Evolutionary conservation across 2,329 filamentous ascomycete species (phyloP).

Genomic region (Clonostachys chloroleuca): DNA sequence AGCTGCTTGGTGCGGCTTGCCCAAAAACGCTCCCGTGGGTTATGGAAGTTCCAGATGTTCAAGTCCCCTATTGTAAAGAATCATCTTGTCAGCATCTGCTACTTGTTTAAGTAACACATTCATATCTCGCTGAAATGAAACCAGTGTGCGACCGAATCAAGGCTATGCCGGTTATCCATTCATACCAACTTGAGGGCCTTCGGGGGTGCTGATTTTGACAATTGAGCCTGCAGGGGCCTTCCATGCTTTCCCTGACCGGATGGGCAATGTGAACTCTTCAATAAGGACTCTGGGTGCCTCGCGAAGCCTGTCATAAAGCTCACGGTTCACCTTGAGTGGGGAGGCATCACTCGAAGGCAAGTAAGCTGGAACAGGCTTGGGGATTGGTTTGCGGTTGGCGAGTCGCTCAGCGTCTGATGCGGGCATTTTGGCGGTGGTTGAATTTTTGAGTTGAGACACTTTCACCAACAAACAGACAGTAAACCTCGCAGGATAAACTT

Average conservation of each 20-base stretch:
- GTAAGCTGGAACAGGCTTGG: constrained; percentile 44
- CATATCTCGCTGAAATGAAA: too few species aligned
- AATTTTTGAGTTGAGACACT: too few species aligned
- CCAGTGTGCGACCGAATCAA: too few species aligned
- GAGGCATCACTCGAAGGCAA: constrained; percentile 32
- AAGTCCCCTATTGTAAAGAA: constrained; percentile 26
- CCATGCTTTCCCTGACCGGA: constrained; percentile 45
- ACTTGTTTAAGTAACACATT: too few species aligned
- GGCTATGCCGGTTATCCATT: too few species aligned
- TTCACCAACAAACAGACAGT: too few species aligned
- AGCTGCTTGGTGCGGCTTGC: constrained; percentile 53
- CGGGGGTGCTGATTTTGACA: neutral
- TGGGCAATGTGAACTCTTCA: constrained; percentile 60
- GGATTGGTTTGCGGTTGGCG: constrained; percentile 21
- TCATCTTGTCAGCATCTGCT: too few species aligned
- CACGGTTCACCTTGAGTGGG: constrained; percentile 35
- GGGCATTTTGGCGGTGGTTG: too few species aligned
- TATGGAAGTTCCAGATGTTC: neutral
- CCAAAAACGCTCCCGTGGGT: neutral
- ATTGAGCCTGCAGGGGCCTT: neutral
- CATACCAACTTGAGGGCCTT: constrained; percentile 10
- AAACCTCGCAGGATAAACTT: too few species aligned
- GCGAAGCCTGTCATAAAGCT: constrained; percentile 59
- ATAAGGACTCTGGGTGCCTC: constrained; percentile 31
- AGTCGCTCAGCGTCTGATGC: too few species aligned